Evolutionary conservation across 2,329 filamentous ascomycete species (phyloP).

Genomic region (Ilyonectria robusta): DNA sequence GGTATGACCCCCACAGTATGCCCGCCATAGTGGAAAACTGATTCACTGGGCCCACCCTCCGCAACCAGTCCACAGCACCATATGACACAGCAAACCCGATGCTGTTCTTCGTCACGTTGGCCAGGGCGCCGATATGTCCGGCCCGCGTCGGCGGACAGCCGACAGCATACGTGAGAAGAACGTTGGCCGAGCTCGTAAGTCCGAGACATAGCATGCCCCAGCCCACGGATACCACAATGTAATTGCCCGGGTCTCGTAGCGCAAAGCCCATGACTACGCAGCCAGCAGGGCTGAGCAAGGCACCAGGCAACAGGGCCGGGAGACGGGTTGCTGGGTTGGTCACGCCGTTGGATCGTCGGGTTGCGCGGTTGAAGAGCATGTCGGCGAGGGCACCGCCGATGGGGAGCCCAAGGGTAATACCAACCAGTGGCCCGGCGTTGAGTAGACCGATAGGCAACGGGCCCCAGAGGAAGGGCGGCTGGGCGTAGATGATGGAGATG

Average conservation of each 20-base stretch:
- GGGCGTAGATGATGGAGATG: constrained; percentile 8
- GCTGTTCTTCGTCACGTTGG: constrained; percentile 18
- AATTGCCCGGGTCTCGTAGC: constrained; percentile 2
- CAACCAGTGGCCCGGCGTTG: constrained; percentile 4
- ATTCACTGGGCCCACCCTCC: constrained; percentile 7
- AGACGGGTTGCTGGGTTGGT: constrained; percentile 4
- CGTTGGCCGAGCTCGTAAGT: constrained; percentile 15
- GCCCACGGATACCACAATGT: constrained; percentile 7
- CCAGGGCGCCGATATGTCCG: constrained; percentile 11
- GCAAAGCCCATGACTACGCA: constrained; percentile 13
- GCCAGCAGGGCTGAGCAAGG: constrained; percentile 14
- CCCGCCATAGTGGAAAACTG: constrained; percentile 20
- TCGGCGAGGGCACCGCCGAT: constrained; percentile 16
- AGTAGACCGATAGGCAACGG: constrained; percentile 10
- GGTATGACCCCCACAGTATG: constrained; percentile 10
- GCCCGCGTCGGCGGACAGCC: constrained; percentile 10
- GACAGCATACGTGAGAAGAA: constrained; percentile 19
- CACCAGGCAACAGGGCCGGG: not conserved
- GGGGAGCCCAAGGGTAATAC: constrained; percentile 12
- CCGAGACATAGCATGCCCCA: constrained; percentile 18
- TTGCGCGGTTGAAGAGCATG: constrained; percentile 6
- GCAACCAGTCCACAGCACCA: constrained; percentile 11
- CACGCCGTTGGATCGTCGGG: not conserved
- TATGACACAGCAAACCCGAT: constrained; percentile 20
- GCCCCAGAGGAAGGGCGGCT: constrained; percentile 9